Percentiles rank a stretch among this genome's conserved stretches.
Conservation (phyloP, 768 basidiomycete genomes). For the Lentinula raphanica region DNA sequence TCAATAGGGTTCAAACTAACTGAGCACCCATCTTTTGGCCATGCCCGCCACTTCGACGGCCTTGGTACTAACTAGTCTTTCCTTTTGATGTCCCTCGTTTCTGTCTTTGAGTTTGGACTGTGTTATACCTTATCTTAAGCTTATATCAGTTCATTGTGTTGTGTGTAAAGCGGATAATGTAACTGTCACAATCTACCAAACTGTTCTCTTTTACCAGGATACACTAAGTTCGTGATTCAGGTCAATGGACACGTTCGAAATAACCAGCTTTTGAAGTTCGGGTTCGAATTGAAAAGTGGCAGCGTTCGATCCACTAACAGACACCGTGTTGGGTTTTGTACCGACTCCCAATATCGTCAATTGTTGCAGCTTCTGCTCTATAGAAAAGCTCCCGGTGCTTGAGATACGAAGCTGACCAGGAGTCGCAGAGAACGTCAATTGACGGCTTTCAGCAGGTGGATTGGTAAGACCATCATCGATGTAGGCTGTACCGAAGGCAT, state of each 20-base stretch:
- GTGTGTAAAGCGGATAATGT: background rate
- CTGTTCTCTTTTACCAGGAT: background rate
- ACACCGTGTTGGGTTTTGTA: conserved; percentile 33
- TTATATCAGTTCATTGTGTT: background rate
- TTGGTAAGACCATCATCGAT: conserved; percentile 66
- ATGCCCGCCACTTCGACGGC: too few relatives aligned
- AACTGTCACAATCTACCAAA: background rate
- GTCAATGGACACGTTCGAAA: background rate
- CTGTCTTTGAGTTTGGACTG: background rate
- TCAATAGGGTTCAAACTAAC: background rate
- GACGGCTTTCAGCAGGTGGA: conserved; percentile 51
- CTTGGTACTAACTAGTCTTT: background rate
- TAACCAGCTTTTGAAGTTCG: background rate
- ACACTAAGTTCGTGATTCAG: background rate
- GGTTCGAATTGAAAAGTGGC: background rate
- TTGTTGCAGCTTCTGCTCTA: conserved; percentile 42
- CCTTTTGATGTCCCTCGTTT: background rate
- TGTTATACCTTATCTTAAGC: background rate
- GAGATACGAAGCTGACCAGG: conserved; percentile 31
- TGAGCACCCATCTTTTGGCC: too few relatives aligned
- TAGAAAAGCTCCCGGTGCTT: conserved; percentile 33
- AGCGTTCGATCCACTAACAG: conserved; percentile 29
- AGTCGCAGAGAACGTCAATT: conserved; percentile 37
- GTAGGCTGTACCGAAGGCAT: conserved; percentile 56
- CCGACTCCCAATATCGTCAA: conserved; percentile 56